A percentile compares a stretch with the other conserved stretches of the same genome.
Evolutionary conservation across 2,329 filamentous ascomycete species (phyloP).

Genomic region (Xylaria digitata): DNA sequence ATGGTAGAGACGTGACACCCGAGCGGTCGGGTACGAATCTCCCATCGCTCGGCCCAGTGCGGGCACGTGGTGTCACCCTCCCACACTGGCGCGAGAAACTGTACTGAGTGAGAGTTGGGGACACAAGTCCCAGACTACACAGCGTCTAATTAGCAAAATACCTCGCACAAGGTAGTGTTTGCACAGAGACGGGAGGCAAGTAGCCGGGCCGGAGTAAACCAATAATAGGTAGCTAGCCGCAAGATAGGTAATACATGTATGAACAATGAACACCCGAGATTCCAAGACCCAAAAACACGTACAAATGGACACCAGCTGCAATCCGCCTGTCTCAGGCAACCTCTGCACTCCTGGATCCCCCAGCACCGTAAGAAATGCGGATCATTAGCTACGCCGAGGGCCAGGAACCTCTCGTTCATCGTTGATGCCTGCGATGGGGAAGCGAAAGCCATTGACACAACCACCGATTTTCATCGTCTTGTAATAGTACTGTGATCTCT

Average conservation of each 20-base stretch:
- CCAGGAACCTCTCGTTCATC: conserved; percentile 30
- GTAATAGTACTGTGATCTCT: too few species aligned
- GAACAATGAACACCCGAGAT: not conserved
- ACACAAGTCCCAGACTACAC: conserved; percentile 64
- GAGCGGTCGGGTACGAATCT: conserved; percentile 51
- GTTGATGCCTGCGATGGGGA: too few species aligned
- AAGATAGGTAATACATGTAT: not conserved
- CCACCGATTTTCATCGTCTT: too few species aligned
- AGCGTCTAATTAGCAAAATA: conserved; percentile 6
- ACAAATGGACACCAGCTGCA: conserved; percentile 68
- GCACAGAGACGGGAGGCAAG: not conserved
- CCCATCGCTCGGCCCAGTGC: conserved; percentile 59
- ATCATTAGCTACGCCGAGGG: conserved; percentile 41
- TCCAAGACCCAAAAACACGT: conserved; percentile 40
- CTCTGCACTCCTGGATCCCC: conserved; percentile 60
- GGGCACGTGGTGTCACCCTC: conserved; percentile 62
- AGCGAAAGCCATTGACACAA: too few species aligned
- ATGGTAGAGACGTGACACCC: conserved; percentile 55
- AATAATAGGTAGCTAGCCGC: not conserved
- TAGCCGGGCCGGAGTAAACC: not conserved
- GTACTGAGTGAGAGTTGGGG: conserved; percentile 60
- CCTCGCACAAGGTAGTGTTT: not conserved
- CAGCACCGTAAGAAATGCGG: conserved; percentile 63
- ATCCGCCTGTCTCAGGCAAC: conserved; percentile 56
- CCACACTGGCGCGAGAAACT: conserved; percentile 62